phyloP scores from a whole-genome alignment of 352 stramenopile species.

The Globisporangium lucens region DNA sequence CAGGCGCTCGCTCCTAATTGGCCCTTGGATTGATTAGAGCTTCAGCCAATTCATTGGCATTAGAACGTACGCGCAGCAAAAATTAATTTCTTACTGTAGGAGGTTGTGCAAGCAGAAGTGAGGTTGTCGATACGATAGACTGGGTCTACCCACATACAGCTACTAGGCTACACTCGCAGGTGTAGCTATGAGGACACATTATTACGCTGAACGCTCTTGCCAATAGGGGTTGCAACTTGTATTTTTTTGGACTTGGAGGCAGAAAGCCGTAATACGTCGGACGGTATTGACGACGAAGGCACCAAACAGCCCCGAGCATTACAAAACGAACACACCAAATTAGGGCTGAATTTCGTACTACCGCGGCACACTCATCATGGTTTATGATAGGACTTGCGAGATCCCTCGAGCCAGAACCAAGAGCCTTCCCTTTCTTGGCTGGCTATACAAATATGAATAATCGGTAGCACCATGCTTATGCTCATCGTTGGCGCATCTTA shows the following conservation, averaged over 20 bases:
- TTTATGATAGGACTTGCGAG: neutral
- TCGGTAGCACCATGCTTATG: too few species aligned
- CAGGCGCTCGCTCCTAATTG: neutral
- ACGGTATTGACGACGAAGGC: neutral
- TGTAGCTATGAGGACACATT: neutral
- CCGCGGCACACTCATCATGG: neutral
- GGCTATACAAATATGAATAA: too few species aligned
- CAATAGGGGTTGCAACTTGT: too few species aligned
- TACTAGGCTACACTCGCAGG: neutral
- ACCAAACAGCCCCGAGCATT: neutral
- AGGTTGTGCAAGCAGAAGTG: neutral
- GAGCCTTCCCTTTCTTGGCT: neutral
- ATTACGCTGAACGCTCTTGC: neutral
- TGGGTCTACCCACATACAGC: too few species aligned
- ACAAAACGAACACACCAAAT: neutral
- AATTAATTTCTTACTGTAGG: neutral
- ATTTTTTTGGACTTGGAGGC: too few species aligned
- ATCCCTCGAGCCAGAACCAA: neutral
- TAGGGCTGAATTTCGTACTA: neutral
- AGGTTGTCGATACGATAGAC: neutral
- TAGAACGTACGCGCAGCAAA: neutral
- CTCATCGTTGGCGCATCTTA: too few species aligned
- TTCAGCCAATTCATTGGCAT: neutral
- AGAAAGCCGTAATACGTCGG: too few species aligned
- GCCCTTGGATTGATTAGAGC: neutral